A percentile compares a stretch with the other conserved stretches of the same genome.
Conservation (phyloP, 2,329 filamentous ascomycete species). For the Phialemonium atrogriseum region DNA sequence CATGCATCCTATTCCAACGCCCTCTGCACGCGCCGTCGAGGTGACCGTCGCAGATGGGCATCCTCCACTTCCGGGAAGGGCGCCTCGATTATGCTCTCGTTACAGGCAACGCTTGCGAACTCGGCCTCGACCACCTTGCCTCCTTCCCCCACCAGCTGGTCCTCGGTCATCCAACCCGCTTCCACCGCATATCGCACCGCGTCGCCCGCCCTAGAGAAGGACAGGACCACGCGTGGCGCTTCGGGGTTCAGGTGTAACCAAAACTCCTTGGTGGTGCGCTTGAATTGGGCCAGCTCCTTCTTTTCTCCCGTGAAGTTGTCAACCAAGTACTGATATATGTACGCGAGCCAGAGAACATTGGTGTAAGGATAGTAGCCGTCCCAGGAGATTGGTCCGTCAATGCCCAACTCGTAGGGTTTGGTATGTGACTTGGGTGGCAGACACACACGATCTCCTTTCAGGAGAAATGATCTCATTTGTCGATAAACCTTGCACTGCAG, state of each 20-base stretch:
- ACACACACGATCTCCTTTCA: slow-evolving; percentile 41
- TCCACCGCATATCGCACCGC: slow-evolving; percentile 50
- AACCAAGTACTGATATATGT: slow-evolving; percentile 47
- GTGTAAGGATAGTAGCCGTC: slow-evolving; percentile 48
- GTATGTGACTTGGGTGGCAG: slow-evolving; percentile 38
- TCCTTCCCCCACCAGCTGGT: slow-evolving; percentile 31
- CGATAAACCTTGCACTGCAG: slow-evolving; percentile 54
- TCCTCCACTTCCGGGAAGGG: neutral
- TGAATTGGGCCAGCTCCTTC: slow-evolving; percentile 37
- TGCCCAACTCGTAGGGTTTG: slow-evolving; percentile 35
- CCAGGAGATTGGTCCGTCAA: slow-evolving; percentile 47
- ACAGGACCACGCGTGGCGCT: slow-evolving; percentile 35
- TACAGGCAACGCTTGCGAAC: neutral
- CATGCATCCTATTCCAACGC: neutral
- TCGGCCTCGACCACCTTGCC: slow-evolving; percentile 1
- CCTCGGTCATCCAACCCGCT: slow-evolving; percentile 46
- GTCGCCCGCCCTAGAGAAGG: slow-evolving; percentile 47
- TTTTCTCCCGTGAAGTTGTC: slow-evolving; percentile 37
- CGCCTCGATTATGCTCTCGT: slow-evolving; percentile 4
- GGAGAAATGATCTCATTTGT: slow-evolving; percentile 51
- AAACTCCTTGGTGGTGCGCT: slow-evolving; percentile 40
- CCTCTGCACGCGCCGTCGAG: neutral
- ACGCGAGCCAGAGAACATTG: slow-evolving; percentile 58
- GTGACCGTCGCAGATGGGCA: slow-evolving; percentile 1
- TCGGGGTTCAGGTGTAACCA: slow-evolving; percentile 45